phyloP scores from a whole-genome alignment of 805 yeast genomes.

The Pichia kluyveri region DNA sequence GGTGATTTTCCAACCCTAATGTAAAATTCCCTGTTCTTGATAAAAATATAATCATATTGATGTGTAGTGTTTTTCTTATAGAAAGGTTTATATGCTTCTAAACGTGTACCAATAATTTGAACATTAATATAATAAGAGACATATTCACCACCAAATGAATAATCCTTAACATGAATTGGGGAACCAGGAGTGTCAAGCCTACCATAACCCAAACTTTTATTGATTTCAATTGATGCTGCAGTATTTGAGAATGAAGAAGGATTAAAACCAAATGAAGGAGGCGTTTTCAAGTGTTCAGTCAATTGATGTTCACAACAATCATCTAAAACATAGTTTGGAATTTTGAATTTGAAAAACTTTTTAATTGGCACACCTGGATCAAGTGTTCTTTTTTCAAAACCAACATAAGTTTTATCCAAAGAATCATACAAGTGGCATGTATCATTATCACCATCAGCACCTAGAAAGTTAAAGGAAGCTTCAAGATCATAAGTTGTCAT shows the following conservation, averaged over 20 bases:
- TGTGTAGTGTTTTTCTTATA: conserved; percentile 13
- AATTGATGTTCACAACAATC: conserved; percentile 12
- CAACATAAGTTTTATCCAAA: conserved; percentile 20
- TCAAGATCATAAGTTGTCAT: conserved; percentile 3
- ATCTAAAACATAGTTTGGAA: conserved; percentile 39
- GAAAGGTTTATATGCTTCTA: conserved; percentile 18
- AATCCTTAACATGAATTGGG: conserved; percentile 43
- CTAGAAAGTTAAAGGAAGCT: conserved; percentile 2
- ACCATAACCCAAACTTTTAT: conserved; percentile 44
- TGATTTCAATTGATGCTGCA: conserved; percentile 17
- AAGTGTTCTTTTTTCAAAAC: conserved; percentile 32
- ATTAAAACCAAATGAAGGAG: conserved; percentile 31
- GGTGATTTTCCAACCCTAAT: conserved; percentile 12
- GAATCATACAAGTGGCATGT: background rate
- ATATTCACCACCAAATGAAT: conserved; percentile 30
- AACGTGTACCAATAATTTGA: conserved; percentile 38
- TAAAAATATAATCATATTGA: conserved; percentile 16
- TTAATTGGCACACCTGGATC: conserved; percentile 38
- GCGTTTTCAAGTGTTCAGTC: conserved; percentile 26
- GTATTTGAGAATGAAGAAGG: conserved; percentile 2
- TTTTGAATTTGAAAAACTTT: conserved; percentile 46
- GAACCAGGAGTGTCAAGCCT: conserved; percentile 35
- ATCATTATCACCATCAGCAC: background rate
- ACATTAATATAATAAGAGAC: conserved; percentile 44
- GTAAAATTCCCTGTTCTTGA: conserved; percentile 11